Percentiles rank a stretch among this genome's conserved stretches.
Conservation (phyloP, 306 rosid genomes). For the Cicer chorassanicum region DNA sequence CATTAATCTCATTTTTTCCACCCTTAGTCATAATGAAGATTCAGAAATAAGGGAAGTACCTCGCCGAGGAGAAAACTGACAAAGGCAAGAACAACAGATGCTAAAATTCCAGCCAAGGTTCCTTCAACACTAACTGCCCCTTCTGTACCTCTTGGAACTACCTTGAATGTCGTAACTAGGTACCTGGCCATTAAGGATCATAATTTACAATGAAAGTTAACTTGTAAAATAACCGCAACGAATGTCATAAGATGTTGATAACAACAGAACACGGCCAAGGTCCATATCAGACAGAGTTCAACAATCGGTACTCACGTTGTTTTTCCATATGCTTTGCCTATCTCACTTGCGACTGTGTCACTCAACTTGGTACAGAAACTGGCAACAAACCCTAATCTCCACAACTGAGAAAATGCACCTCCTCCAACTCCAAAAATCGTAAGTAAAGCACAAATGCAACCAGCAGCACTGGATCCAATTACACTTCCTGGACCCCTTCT, state of each 20-base stretch:
- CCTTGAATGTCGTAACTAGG: slow-evolving; percentile 83
- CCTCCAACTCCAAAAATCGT: slow-evolving; percentile 76
- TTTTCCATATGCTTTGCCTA: slow-evolving; percentile 95
- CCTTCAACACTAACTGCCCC: slow-evolving; percentile 97
- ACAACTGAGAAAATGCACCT: slow-evolving; percentile 62
- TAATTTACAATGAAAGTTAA: slow-evolving; percentile 11
- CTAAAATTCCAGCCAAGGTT: slow-evolving; percentile 91
- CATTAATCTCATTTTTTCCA: not conserved
- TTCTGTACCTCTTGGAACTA: slow-evolving; percentile 98
- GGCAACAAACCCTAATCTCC: slow-evolving; percentile 93
- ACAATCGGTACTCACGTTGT: slow-evolving; percentile 77
- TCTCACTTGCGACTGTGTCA: slow-evolving; percentile 97
- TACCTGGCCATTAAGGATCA: slow-evolving; percentile 63
- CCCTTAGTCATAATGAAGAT: not conserved
- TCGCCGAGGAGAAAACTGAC: slow-evolving; percentile 70
- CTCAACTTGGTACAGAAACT: slow-evolving; percentile 97
- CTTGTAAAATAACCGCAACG: not conserved
- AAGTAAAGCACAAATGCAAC: slow-evolving; percentile 85
- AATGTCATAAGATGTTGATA: slow-evolving; percentile 16
- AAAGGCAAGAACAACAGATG: slow-evolving; percentile 71
- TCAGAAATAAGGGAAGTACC: slow-evolving; percentile 55
- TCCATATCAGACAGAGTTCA: slow-evolving; percentile 19
- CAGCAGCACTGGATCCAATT: slow-evolving; percentile 96
- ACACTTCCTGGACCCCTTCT: slow-evolving; percentile 98
- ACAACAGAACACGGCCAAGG: slow-evolving; percentile 17